Evolutionary conservation across 2,329 filamentous ascomycete species (phyloP).

Genomic region (Cercospora sp.): DNA sequence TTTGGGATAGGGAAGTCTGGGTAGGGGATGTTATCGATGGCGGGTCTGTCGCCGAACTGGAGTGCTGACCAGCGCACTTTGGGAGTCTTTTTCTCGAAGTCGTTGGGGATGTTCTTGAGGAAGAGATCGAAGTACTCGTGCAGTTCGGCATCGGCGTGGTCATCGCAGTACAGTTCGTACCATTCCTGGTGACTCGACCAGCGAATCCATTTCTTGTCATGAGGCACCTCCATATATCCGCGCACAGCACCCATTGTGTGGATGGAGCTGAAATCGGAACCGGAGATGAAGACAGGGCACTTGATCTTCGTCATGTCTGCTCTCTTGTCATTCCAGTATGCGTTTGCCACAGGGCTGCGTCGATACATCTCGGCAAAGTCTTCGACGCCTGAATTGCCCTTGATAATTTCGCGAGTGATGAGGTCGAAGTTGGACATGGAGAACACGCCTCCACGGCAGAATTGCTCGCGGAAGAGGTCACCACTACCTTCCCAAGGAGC

Average conservation of each 20-base stretch:
- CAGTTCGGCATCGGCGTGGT: constrained; percentile 43
- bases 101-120: constrained; percentile 48
- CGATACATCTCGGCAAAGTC: constrained; percentile 30
- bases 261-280: constrained; percentile 28
- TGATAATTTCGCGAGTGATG: constrained; percentile 31
- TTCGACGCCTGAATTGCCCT: constrained; percentile 27
- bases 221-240: constrained; percentile 43
- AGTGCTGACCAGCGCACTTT: constrained; percentile 46
- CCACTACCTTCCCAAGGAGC: constrained; percentile 51
- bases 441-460: constrained; percentile 46
- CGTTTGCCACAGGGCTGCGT: constrained; percentile 25
- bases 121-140: constrained; percentile 51
- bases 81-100: constrained; percentile 52
- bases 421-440: constrained; percentile 45
- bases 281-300: constrained; percentile 31
- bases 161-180: constrained; percentile 47
- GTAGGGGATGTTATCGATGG: constrained; percentile 40
- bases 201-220: constrained; percentile 49
- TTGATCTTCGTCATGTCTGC: constrained; percentile 32
- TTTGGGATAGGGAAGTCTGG: constrained; percentile 27
- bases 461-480: constrained; percentile 52
- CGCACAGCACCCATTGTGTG: constrained; percentile 34
- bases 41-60: constrained; percentile 40
- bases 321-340: constrained; percentile 34
- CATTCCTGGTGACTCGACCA: constrained; percentile 48